These are phyloP conservation scores for Leccinum olivaceoglutinosum DNA, from an alignment of 1,284 basidiomycete genomes.

Conservation along the genomic window DNA sequence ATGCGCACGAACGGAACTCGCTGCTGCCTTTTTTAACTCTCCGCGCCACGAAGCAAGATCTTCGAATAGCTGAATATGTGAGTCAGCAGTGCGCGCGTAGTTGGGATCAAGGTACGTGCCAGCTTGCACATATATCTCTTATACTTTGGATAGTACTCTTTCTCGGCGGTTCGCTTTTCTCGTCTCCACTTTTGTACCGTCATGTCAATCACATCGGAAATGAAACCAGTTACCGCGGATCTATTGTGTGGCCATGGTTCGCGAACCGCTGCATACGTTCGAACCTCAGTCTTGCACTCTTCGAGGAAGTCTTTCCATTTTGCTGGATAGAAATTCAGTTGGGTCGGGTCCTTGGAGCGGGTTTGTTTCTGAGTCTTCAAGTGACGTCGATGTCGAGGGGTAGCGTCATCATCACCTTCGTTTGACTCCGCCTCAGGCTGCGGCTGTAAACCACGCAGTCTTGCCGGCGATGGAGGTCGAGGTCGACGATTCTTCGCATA, in stretches of 20 bases:
- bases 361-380: background rate
- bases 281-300: background rate
- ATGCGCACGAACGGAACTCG: too few species aligned
- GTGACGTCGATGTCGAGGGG: background rate
- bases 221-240: background rate
- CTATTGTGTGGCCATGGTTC: background rate
- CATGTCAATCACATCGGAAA: background rate
- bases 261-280: background rate
- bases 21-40: too few species aligned
- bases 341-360: background rate
- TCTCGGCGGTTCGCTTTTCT: background rate
- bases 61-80: too few species aligned
- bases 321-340: background rate
- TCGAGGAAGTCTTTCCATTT: background rate
- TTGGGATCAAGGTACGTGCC: background rate
- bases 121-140: background rate
- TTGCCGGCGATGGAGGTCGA: background rate
- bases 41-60: too few species aligned
- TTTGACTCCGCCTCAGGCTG: background rate
- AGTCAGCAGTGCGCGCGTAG: too few species aligned
- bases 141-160: background rate
- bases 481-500: background rate
- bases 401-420: background rate
- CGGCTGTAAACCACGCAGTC: background rate
- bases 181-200: background rate